A percentile compares a stretch with the other conserved stretches of the same genome.
Conservation (phyloP, 257 asterid genomes). For the Avicennia marina region DNA sequence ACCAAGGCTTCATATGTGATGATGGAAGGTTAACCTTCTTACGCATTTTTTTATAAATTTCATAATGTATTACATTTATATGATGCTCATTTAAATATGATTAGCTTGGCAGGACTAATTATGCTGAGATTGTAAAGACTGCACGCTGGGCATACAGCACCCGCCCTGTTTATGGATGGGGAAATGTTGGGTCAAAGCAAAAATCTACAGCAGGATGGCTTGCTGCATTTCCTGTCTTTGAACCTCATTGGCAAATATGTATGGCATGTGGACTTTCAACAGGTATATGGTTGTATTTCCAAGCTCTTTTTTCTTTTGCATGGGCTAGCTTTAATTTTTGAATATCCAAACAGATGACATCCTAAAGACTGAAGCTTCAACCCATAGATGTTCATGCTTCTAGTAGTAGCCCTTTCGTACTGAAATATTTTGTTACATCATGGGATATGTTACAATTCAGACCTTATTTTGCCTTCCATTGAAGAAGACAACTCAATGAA, state of each 20-base stretch:
- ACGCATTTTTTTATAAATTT: not conserved
- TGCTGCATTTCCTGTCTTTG: slow-evolving; percentile 98
- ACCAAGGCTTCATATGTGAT: slow-evolving; percentile 81
- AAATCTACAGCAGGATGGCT: slow-evolving; percentile 99
- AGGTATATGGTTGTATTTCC: slow-evolving; percentile 35
- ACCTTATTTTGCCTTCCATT: not conserved
- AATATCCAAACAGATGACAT: not conserved
- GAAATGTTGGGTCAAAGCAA: slow-evolving; percentile 74
- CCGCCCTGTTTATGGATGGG: slow-evolving; percentile 93
- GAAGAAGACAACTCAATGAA: not conserved
- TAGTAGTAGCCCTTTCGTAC: not conserved
- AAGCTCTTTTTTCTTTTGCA: not conserved
- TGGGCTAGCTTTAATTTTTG: not conserved
- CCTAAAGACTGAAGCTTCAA: not conserved
- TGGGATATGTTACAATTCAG: too few species aligned
- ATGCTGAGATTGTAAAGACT: slow-evolving; percentile 71
- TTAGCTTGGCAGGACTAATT: slow-evolving; percentile 71
- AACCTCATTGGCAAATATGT: slow-evolving; percentile 99
- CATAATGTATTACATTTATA: slow-evolving; percentile 3
- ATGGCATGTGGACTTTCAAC: slow-evolving; percentile 98
- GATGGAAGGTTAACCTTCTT: slow-evolving; percentile 66
- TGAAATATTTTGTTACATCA: not conserved
- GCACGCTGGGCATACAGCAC: slow-evolving; percentile 95
- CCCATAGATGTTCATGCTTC: not conserved
- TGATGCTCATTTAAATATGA: slow-evolving; percentile 28